These are phyloP conservation scores for Hevea brasiliensis DNA, from an alignment of 345 rosid species.

Conservation along the genomic window DNA sequence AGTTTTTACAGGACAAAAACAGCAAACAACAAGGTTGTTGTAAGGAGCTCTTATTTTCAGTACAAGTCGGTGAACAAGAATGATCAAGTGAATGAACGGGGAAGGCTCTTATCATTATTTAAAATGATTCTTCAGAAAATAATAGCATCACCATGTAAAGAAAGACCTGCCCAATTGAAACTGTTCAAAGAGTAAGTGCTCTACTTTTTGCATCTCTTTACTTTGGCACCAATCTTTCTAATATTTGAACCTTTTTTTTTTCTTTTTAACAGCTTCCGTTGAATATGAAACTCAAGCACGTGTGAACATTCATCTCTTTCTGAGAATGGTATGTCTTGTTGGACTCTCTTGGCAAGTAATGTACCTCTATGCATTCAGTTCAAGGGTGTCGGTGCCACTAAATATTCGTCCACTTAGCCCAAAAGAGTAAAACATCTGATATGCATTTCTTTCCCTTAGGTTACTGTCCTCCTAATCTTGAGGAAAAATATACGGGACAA, in stretches of 20 bases:
- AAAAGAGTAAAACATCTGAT: neutral
- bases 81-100: conserved; percentile 4
- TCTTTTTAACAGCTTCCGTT: conserved; percentile 49
- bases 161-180: conserved; percentile 43
- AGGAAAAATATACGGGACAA: conserved; percentile 28
- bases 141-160: conserved; percentile 51
- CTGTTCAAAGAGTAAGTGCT: conserved; percentile 45
- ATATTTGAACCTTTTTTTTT: conserved; percentile 17
- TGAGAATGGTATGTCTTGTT: conserved; percentile 34
- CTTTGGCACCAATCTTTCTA: neutral
- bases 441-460: conserved; percentile 22
- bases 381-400: neutral
- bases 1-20: conserved; percentile 9
- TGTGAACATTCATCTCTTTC: conserved; percentile 39
- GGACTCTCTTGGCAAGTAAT: too few relatives aligned
- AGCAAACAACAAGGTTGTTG: conserved; percentile 8
- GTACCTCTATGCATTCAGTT: conserved; percentile 2
- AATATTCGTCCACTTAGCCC: neutral
- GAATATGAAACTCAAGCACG: conserved; percentile 46
- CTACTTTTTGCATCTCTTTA: neutral
- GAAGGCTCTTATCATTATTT: conserved; percentile 9
- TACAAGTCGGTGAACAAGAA: conserved; percentile 13
- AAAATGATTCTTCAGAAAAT: conserved; percentile 17
- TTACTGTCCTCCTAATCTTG: conserved; percentile 30
- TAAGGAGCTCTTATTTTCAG: conserved; percentile 28